Conservation (phyloP, 2,329 filamentous ascomycete species). For the Escovopsis sp. region DNA sequence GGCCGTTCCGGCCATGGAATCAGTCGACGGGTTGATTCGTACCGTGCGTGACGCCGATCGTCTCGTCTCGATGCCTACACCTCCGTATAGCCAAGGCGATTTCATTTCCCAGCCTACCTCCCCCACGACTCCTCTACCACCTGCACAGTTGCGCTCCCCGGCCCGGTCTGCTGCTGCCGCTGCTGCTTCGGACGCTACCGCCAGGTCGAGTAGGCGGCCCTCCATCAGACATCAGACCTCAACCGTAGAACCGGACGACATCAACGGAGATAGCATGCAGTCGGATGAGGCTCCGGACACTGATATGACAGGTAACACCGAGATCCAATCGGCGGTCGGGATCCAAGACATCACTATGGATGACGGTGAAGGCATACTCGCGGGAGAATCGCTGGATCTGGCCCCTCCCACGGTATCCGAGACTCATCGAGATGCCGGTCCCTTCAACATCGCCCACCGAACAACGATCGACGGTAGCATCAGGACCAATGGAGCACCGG, state of each 20-base stretch:
- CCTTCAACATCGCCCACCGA: slow-evolving; percentile 87
- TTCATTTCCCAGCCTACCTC: slow-evolving; percentile 82
- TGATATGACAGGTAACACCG: slow-evolving; percentile 65
- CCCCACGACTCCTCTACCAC: slow-evolving; percentile 68
- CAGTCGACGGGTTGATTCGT: slow-evolving; percentile 59
- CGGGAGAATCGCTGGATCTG: slow-evolving; percentile 58
- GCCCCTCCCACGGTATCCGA: slow-evolving; percentile 69
- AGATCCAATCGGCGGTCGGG: slow-evolving; percentile 67
- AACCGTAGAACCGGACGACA: slow-evolving; percentile 77
- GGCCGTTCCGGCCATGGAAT: slow-evolving; percentile 52
- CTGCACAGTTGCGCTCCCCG: slow-evolving; percentile 42
- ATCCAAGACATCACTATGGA: slow-evolving; percentile 74
- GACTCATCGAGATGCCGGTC: slow-evolving; percentile 64
- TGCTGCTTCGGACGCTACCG: slow-evolving; percentile 36
- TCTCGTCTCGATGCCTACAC: slow-evolving; percentile 65
- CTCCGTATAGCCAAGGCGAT: slow-evolving; percentile 41
- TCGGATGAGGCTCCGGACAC: slow-evolving; percentile 65
- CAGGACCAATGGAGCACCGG: slow-evolving; percentile 54
- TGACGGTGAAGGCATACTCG: slow-evolving; percentile 65
- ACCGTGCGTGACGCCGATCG: slow-evolving; percentile 72
- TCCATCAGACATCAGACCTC: slow-evolving; percentile 85
- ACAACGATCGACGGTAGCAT: slow-evolving; percentile 74
- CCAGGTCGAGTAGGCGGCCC: slow-evolving; percentile 53
- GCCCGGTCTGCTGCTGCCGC: slow-evolving; percentile 37
- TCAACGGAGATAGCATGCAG: slow-evolving; percentile 66